Percentiles rank a stretch among this genome's conserved stretches.
phyloP scores from a whole-genome alignment of 305 asterid genomes.

The Solanum hybrid region DNA sequence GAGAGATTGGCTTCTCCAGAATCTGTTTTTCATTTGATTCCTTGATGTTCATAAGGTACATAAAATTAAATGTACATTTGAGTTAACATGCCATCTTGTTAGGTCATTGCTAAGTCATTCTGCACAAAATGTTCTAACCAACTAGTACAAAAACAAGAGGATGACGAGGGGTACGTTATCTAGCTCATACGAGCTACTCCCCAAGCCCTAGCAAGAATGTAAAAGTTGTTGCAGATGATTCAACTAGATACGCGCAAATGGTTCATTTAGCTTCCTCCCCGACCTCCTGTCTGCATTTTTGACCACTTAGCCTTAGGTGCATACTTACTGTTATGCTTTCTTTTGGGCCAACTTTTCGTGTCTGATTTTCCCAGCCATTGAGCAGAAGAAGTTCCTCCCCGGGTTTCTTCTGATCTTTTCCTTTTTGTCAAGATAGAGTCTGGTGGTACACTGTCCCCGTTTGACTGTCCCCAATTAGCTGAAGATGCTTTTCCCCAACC shows the following conservation, averaged over 20 bases:
- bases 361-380: no score
- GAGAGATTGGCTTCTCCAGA: background rate
- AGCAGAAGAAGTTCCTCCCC: no score
- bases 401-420: no score
- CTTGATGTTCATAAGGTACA: background rate
- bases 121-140: background rate
- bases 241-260: background rate
- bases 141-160: background rate
- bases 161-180: background rate
- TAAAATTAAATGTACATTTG: background rate
- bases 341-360: background rate
- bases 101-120: background rate
- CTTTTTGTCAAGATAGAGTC: no score
- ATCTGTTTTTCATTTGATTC: background rate
- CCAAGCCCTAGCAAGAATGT: background rate
- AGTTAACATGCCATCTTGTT: background rate
- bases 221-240: background rate
- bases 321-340: background rate
- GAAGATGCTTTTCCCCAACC: no score
- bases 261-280: background rate
- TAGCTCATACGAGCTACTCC: background rate
- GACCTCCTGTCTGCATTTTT: background rate
- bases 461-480: no score
- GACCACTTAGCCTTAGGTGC: background rate
- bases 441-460: no score